Percentiles rank a stretch among this genome's conserved stretches.
Evolutionary conservation across 345 rosid genomes (phyloP).

Genomic region (Syzygium grande): DNA sequence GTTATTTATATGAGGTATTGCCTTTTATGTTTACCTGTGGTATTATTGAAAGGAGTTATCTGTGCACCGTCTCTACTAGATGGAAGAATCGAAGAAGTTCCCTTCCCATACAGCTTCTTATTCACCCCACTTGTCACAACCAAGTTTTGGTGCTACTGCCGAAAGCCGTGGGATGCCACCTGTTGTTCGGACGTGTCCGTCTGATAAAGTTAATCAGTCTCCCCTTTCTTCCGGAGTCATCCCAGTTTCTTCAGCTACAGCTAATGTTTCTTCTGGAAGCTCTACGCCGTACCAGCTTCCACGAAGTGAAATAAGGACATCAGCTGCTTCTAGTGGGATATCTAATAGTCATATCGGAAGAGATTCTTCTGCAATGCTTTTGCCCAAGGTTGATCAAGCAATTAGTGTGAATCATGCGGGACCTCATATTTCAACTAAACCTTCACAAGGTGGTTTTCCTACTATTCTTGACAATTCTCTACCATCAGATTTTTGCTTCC

Average conservation of each 20-base stretch:
- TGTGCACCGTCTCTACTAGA: slow-evolving; percentile 29
- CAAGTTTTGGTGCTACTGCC: slow-evolving; percentile 19
- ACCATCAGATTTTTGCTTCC: neutral
- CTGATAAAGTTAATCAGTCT: slow-evolving; percentile 26
- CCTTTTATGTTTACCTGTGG: neutral
- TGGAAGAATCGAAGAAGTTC: slow-evolving; percentile 62
- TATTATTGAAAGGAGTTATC: neutral
- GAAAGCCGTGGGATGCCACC: slow-evolving; percentile 34
- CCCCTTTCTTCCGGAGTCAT: slow-evolving; percentile 33
- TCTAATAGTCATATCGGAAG: slow-evolving; percentile 29
- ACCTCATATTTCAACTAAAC: slow-evolving; percentile 28
- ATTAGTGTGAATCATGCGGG: slow-evolving; percentile 41
- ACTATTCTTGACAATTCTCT: neutral
- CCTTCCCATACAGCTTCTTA: slow-evolving; percentile 24
- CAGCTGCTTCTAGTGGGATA: slow-evolving; percentile 25
- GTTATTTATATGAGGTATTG: neutral
- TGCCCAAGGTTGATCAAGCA: slow-evolving; percentile 41
- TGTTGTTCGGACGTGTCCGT: slow-evolving; percentile 11
- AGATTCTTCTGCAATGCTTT: slow-evolving; percentile 31
- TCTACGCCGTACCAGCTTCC: slow-evolving; percentile 29
- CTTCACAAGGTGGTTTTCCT: slow-evolving; percentile 35
- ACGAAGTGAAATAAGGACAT: slow-evolving; percentile 28
- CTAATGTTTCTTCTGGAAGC: slow-evolving; percentile 22
- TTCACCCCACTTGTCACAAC: slow-evolving; percentile 42
- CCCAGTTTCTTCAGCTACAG: slow-evolving; percentile 17